These are phyloP conservation scores for Tetrahymena borealis DNA, from an alignment of 73 alveolate species.

Conservation along the genomic window DNA sequence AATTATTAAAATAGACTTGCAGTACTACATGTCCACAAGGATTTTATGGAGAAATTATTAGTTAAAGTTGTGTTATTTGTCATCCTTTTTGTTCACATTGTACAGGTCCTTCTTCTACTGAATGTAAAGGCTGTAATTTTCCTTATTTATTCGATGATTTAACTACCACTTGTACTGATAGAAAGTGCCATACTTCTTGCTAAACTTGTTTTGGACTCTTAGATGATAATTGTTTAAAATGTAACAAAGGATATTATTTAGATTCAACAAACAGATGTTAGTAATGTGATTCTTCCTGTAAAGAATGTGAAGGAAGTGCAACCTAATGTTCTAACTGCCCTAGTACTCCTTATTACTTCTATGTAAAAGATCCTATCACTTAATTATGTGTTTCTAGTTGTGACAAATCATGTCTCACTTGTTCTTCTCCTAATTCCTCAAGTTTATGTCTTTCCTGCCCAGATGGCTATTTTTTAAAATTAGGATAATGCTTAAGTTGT, in stretches of 20 bases:
- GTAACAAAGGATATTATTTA: not conserved
- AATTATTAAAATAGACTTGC: not conserved
- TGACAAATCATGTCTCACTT: not conserved
- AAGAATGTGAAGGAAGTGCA: not conserved
- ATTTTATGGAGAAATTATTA: not conserved
- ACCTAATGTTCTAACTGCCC: not conserved
- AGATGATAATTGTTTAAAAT: not conserved
- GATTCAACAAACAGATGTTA: not conserved
- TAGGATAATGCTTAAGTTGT: too few species aligned
- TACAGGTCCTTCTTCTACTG: not conserved
- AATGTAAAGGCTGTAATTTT: not conserved
- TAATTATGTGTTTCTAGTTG: not conserved
- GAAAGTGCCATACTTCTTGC: not conserved
- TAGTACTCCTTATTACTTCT: not conserved
- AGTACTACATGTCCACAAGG: not conserved
- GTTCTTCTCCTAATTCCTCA: not conserved
- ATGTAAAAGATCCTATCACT: not conserved
- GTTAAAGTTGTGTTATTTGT: not conserved
- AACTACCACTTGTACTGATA: not conserved
- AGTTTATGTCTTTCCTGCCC: not conserved
- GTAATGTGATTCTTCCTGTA: not conserved
- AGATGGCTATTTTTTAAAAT: not conserved
- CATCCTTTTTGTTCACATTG: not conserved
- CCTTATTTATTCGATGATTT: not conserved
- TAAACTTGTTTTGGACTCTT: not conserved